phyloP scores from a whole-genome alignment of 2,329 filamentous ascomycete species.

The Colletotrichum trifolii region DNA sequence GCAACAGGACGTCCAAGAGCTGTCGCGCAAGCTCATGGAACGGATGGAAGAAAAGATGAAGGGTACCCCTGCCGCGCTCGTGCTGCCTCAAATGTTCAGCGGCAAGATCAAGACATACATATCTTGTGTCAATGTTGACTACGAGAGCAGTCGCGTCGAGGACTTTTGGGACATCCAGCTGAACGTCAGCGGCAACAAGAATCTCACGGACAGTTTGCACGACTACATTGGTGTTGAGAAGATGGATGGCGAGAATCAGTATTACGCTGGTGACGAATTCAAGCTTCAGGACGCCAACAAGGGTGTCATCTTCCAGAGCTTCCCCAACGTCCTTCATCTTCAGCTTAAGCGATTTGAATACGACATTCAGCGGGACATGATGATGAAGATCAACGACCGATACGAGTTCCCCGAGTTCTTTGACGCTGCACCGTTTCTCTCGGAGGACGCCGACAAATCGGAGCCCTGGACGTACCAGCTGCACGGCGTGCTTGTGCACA shows the following conservation, averaged over 20 bases:
- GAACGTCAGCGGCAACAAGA: constrained; percentile 94
- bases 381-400: constrained; percentile 98
- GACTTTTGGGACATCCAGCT: constrained; percentile 99
- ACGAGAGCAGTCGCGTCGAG: constrained; percentile 93
- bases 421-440: constrained; percentile 87
- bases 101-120: constrained; percentile 99
- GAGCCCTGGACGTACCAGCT: constrained; percentile 93
- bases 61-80: constrained; percentile 89
- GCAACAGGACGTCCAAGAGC: constrained; percentile 97
- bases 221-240: constrained; percentile 98
- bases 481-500: constrained; percentile 95
- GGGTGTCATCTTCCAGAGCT: constrained; percentile 95
- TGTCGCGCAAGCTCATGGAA: constrained; percentile 97
- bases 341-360: constrained; percentile 99
- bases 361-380: constrained; percentile 93
- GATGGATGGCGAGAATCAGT: constrained; percentile 98
- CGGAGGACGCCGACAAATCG: constrained; percentile 85
- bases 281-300: constrained; percentile 97
- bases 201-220: constrained; percentile 91
- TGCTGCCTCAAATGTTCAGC: constrained; percentile 89
- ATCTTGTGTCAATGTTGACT: constrained; percentile 97
- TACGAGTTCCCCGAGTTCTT: constrained; percentile 90
- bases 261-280: constrained; percentile 89
- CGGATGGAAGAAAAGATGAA: constrained; percentile 98
- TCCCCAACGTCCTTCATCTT: constrained; percentile 92